Evolutionary conservation across 2,329 filamentous ascomycete genomes (phyloP).

Genomic region (Tolypocladium inflatum): DNA sequence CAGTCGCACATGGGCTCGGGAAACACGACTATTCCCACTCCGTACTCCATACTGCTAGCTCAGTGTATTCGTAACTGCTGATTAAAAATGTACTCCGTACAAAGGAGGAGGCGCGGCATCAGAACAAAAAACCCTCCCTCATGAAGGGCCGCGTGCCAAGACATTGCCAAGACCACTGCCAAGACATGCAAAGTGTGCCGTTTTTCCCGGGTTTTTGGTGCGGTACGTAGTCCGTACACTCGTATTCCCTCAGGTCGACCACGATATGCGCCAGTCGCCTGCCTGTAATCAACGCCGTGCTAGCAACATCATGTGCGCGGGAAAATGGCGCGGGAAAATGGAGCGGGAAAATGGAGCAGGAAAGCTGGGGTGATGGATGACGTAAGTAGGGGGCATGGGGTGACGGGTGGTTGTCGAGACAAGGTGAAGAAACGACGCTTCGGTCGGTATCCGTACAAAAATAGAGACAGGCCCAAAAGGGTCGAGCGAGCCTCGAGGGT

Average conservation of each 20-base stretch:
- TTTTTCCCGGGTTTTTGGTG: neutral
- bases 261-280: neutral
- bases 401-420: neutral
- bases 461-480: neutral
- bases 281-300: neutral
- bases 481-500: neutral
- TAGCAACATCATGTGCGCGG: neutral
- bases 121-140: neutral
- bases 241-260: neutral
- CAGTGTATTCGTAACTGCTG: neutral
- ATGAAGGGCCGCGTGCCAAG: neutral
- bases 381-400: neutral
- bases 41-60: neutral
- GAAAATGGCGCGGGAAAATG: neutral
- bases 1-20: neutral
- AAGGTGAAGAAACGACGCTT: neutral
- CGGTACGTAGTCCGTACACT: neutral
- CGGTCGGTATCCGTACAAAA: neutral
- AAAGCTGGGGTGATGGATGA: neutral
- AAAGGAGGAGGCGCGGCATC: neutral
- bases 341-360: no score
- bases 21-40: neutral
- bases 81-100: neutral
- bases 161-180: neutral
- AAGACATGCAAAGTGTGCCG: neutral